phyloP scores from a whole-genome alignment of 2,329 filamentous ascomycete species.

The Colletotrichum noveboracense region DNA sequence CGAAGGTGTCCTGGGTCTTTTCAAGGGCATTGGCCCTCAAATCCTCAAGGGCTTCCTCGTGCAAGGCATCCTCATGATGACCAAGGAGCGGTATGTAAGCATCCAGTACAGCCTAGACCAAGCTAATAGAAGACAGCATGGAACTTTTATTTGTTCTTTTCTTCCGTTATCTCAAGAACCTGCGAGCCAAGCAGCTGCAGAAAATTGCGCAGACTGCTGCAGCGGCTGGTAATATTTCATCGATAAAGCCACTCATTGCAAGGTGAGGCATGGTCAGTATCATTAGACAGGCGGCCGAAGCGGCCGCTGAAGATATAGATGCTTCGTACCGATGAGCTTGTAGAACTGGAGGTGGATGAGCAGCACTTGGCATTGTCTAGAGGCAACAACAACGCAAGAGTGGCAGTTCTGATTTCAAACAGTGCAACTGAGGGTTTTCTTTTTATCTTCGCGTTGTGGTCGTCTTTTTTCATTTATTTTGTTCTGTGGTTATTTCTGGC shows the following conservation, averaged over 20 bases:
- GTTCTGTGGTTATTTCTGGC: not conserved
- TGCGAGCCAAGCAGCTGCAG: constrained; percentile 73
- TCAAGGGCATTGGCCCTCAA: constrained; percentile 96
- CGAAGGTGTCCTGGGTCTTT: constrained; percentile 83
- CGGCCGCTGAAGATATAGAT: not conserved
- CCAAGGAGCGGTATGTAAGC: constrained; percentile 81
- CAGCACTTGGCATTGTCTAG: not conserved
- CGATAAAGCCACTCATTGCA: not conserved
- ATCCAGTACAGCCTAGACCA: not conserved
- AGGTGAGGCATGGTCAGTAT: not conserved
- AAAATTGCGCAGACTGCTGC: constrained; percentile 70
- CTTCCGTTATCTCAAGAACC: constrained; percentile 77
- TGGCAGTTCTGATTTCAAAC: not conserved
- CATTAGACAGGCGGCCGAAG: not conserved
- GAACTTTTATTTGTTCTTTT: constrained; percentile 88
- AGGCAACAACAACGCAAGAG: not conserved
- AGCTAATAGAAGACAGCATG: constrained; percentile 59
- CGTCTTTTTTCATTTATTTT: not conserved
- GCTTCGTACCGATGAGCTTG: not conserved
- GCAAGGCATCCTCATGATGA: constrained; percentile 98
- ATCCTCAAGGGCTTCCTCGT: constrained; percentile 92
- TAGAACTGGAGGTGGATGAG: not conserved
- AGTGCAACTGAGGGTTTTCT: not conserved
- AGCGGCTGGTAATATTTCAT: constrained; percentile 29
- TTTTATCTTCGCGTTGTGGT: not conserved